Percentiles rank a stretch among this genome's conserved stretches.
These are phyloP conservation scores for Ceratobasidium sp. DNA, from an alignment of 1,284 basidiomycete genomes.

Conservation along the genomic window DNA sequence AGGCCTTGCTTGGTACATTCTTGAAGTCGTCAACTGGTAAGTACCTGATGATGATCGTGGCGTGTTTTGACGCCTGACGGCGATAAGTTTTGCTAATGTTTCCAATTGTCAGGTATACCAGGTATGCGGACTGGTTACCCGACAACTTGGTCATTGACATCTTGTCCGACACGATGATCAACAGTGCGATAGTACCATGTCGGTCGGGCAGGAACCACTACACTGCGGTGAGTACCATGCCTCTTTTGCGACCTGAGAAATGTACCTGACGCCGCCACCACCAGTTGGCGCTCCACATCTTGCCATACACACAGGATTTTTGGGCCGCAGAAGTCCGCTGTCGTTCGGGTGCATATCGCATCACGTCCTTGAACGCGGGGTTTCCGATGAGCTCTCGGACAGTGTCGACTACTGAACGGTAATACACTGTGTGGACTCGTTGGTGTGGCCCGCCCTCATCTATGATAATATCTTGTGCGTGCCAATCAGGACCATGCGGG, in stretches of 20 bases:
- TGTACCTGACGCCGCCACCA: slow-evolving; percentile 42
- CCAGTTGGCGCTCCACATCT: slow-evolving; percentile 41
- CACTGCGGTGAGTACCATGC: background rate
- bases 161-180: slow-evolving; percentile 42
- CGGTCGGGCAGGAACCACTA: slow-evolving; percentile 31
- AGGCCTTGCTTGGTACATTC: background rate
- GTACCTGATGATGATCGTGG: slow-evolving; percentile 40
- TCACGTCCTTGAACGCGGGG: background rate
- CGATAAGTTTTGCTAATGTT: slow-evolving; percentile 42
- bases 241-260: background rate
- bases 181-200: slow-evolving; percentile 26
- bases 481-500: slow-evolving; percentile 12
- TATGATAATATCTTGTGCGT: background rate
- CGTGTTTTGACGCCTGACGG: slow-evolving; percentile 5
- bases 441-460: background rate
- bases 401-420: background rate
- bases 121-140: slow-evolving; percentile 36
- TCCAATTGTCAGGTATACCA: slow-evolving; percentile 44
- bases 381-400: slow-evolving; percentile 10
- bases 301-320: background rate
- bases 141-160: slow-evolving; percentile 38
- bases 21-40: slow-evolving; percentile 31
- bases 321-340: background rate
- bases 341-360: slow-evolving; percentile 1
- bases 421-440: background rate